Base-by-base conservation (phyloP, 2,329 filamentous ascomycete species). In the Daldinia eschscholtzii region DNA sequence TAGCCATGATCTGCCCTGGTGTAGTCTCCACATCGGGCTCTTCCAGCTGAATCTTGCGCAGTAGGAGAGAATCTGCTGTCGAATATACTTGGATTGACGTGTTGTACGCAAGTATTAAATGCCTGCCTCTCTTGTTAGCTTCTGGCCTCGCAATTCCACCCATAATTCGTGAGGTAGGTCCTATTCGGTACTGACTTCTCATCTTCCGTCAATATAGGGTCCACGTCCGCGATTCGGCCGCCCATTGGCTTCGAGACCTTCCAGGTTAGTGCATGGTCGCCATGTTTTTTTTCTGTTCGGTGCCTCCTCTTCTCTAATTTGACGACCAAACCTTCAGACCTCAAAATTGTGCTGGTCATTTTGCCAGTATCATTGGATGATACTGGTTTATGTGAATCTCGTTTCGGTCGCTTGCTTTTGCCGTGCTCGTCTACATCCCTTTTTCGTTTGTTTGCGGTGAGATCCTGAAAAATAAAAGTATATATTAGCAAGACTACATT, bases 61-160 rank as follows among this genome's bases (percentile, higher is more conserved):
- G 84, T 23, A 97, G 87, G 57, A 97, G 87, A 1, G 96, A 98
- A 61, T 93, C 94, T 71, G 88, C 84, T 33, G 93, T 88, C 1
- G 92, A 92, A 80, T 96, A 97, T 28, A 97, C 86, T 78, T 94
- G 92, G 61, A 98, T 84, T 9, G 91, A 91, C 30, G 88, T 90
- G 67, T 90, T 87, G 75, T 93, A 93, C 35, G 91, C 88, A 63
- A 97, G 79, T 64, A 98, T 89, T 42, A 98, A 79, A 80, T 91
- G 87, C 77, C 93, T 93, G 41, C 41, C 23, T n/a, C 7, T 4
- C 48, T 33, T 66, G 74, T 82, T 59, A 81, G 76, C 57, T 35
- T 20, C 50, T 7, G 39, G 26, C 23, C 50, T 59, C 44, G 41
- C 9, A 33, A 55, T 56, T 28, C 20, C 15, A n/a, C 50, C 13